Evolutionary conservation across 148 eudicot species (phyloP).

Genomic region (Selenicereus undatus): DNA sequence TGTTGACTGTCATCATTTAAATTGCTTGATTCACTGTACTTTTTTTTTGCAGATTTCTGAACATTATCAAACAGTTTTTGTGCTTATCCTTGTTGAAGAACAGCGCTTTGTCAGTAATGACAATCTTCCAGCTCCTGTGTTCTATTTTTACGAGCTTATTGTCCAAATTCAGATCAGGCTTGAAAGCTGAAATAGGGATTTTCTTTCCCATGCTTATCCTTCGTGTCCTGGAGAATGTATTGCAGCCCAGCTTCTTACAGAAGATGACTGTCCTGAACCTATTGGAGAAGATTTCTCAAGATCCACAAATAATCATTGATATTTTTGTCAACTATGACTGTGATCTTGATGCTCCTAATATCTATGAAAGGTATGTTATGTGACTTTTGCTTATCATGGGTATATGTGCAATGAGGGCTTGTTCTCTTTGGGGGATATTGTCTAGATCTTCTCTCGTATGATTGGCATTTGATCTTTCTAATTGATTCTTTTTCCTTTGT

Average conservation of each 20-base stretch:
- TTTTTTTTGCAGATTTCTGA: conserved; percentile 71
- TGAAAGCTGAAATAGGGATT: conserved; percentile 92
- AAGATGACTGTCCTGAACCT: conserved; percentile 94
- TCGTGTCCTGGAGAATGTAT: conserved; percentile 92
- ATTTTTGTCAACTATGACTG: conserved; percentile 96
- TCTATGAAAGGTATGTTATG: conserved; percentile 79
- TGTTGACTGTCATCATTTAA: background rate
- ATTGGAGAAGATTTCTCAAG: conserved; percentile 84
- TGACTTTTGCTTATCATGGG: conserved; percentile 4
- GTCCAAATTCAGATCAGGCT: conserved; percentile 72
- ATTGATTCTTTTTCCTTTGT: background rate
- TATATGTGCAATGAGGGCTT: background rate
- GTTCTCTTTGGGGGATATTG: background rate
- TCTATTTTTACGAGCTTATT: conserved; percentile 77
- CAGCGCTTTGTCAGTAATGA: conserved; percentile 96
- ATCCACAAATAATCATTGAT: conserved; percentile 79
- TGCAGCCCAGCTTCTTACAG: conserved; percentile 94
- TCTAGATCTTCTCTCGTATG: background rate
- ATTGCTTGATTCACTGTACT: background rate
- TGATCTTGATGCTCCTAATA: conserved; percentile 95
- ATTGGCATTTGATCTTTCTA: background rate
- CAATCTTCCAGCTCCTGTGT: conserved; percentile 89
- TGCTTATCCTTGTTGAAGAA: conserved; percentile 92
- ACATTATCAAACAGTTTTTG: conserved; percentile 76
- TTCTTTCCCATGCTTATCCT: conserved; percentile 95